Base-by-base conservation (phyloP, 176 grass and related monocot species). In the Aechmea fasciata region DNA sequence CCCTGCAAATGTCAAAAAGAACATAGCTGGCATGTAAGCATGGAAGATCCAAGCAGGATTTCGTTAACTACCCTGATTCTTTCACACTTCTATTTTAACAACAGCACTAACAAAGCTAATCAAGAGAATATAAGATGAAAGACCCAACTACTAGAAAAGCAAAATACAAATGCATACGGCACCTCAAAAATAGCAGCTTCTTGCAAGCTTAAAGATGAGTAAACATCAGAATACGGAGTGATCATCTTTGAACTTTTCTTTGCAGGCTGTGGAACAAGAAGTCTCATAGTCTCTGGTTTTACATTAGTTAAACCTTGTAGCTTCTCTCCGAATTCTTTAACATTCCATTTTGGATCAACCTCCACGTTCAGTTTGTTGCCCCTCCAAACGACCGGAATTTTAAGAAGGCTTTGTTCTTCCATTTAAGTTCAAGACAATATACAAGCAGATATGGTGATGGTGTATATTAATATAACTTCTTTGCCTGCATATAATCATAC, bases 211-310 rank as follows among this genome's bases (percentile, higher is more conserved):
- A 90, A 76, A 29, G 23, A 75, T 53, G 94, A 90, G 65, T 83
- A 65, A 0, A 28, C 14, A 64, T 88, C 79, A 0, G 69, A 97
- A 83, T 87, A 97, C 50, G 86, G 94, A 0, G 63, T 68, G 3
- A 97, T 77, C 66, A 97, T 20, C 75, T 87, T 92, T 49, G 94
- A 97, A 71, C 89, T 85, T 84, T 85, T 97, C 61, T 78, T 87
- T 69, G 74, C 72, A 61, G 69, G 73, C 23, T 84, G 81, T 22
- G 84, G 94, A 78, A 93, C 84, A 68, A 99, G 83, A 80, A 99
- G 81, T 72, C 82, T 93, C 73, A 99, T 65, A 1, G 89, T 99
- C 49, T 93, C 89, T 47, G 89, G 80, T 85, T 87, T 90, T 28
- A 99, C 89, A 84, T 82, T 87, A 63, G 89, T 90, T 62, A 99